Evolutionary conservation across 805 yeast genomes (phyloP).

Genomic region (Komagataella kurtzmanii): DNA sequence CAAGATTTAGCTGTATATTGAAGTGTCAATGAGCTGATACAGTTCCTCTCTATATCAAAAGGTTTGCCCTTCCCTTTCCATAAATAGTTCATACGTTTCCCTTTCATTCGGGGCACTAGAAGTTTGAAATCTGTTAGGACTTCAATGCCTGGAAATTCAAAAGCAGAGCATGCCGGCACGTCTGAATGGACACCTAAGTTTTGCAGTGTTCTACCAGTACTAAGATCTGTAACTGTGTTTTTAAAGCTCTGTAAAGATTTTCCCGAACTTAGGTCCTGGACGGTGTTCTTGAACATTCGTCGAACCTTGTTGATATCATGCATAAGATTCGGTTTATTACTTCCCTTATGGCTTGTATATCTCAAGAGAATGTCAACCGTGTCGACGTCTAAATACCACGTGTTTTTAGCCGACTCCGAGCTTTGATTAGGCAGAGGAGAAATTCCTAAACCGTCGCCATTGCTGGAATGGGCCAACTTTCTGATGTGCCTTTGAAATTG

Average conservation of each 20-base stretch:
- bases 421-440: slow-evolving; percentile 39
- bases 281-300: slow-evolving; percentile 20
- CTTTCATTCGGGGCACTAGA: slow-evolving; percentile 12
- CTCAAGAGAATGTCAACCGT: slow-evolving; percentile 5
- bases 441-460: slow-evolving; percentile 14
- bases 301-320: slow-evolving; percentile 21
- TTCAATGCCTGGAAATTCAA: slow-evolving; percentile 3
- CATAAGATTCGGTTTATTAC: slow-evolving; percentile 19
- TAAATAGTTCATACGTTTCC: slow-evolving; percentile 21
- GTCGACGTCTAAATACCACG: not conserved
- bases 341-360: slow-evolving; percentile 8
- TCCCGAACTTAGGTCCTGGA: slow-evolving; percentile 21
- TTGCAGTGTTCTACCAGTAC: slow-evolving; percentile 3
- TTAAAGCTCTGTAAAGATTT: slow-evolving; percentile 15
- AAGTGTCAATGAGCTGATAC: slow-evolving; percentile 5
- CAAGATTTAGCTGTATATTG: not conserved
- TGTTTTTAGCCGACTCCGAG: slow-evolving; percentile 8
- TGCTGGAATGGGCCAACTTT: not conserved
- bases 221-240: slow-evolving; percentile 9
- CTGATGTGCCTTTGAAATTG: slow-evolving; percentile 51
- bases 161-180: not conserved
- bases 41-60: slow-evolving; percentile 14
- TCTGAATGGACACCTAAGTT: not conserved
- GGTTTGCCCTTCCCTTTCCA: slow-evolving; percentile 40
- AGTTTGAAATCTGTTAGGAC: slow-evolving; percentile 8